Percentiles rank a stretch among this genome's conserved stretches.
Conservation (phyloP, 83 land plant genomes). For the Thuja plicata region DNA sequence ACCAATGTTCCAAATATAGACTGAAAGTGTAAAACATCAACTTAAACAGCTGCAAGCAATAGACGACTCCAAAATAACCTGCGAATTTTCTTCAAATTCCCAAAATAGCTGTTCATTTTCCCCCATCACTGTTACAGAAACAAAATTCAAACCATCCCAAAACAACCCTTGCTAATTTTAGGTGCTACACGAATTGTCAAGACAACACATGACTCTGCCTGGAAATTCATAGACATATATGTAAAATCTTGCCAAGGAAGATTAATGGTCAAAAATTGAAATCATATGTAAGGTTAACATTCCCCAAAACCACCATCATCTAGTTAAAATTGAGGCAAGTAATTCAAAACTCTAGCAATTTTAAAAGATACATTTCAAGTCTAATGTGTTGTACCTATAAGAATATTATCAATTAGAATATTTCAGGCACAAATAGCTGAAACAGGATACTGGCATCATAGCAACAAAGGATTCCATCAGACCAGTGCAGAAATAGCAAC, state of each 20-base stretch:
- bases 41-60: neutral
- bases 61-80: neutral
- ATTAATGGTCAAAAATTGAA: neutral
- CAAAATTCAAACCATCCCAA: constrained; percentile 1
- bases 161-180: neutral
- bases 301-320: neutral
- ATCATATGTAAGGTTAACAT: neutral
- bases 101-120: neutral
- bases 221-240: neutral
- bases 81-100: neutral
- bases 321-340: neutral
- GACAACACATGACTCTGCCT: neutral
- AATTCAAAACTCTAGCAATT: neutral
- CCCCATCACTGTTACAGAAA: neutral
- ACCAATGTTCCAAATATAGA: neutral
- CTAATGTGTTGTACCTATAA: neutral
- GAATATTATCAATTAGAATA: neutral
- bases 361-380: neutral
- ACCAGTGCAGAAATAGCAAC: neutral
- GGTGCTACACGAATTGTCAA: neutral
- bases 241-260: neutral
- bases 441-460: neutral
- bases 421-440: neutral
- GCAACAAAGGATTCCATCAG: constrained; percentile 2
- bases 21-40: neutral